Evolutionary conservation across 176 grass and related monocot genomes (phyloP).

Genomic region (Triticum dicoccoides): DNA sequence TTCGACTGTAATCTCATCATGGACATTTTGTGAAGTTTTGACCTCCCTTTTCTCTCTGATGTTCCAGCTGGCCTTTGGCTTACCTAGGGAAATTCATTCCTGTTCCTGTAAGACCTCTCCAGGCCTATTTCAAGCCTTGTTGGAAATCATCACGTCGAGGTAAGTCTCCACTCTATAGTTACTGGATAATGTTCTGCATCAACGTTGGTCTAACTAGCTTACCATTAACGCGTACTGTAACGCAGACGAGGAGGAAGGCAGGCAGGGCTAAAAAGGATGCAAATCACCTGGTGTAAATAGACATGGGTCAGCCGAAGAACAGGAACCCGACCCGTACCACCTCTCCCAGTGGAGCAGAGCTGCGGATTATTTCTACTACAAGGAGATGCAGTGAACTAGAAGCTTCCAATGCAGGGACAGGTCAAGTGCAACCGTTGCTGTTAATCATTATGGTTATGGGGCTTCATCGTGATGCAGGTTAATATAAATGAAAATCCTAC

Average conservation of each 20-base stretch:
- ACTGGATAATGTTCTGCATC: background rate
- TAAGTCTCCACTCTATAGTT: slow-evolving; percentile 7
- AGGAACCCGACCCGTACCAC: background rate
- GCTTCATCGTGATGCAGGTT: background rate
- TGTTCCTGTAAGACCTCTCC: slow-evolving; percentile 65
- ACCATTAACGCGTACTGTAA: background rate
- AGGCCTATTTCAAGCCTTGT: slow-evolving; percentile 46
- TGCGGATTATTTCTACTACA: background rate
- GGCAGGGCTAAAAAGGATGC: slow-evolving; percentile 8
- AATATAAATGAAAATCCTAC: slow-evolving; percentile 10
- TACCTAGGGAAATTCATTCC: slow-evolving; percentile 77
- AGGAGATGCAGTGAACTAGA: background rate
- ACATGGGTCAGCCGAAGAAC: slow-evolving; percentile 3
- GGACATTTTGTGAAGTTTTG: background rate
- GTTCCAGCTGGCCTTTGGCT: slow-evolving; percentile 82
- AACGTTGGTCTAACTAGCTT: background rate
- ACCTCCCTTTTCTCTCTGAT: slow-evolving; percentile 8
- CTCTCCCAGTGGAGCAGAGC: background rate
- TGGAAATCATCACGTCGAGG: slow-evolving; percentile 46
- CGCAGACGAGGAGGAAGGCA: slow-evolving; percentile 47
- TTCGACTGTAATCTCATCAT: background rate
- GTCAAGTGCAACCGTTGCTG: background rate
- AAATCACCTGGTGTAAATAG: slow-evolving; percentile 33
- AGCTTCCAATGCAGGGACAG: slow-evolving; percentile 11
- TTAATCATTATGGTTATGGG: background rate